Percentiles rank a stretch among this genome's conserved stretches.
phyloP scores from a whole-genome alignment of 148 eudicot species.

The Oxyria digyna region DNA sequence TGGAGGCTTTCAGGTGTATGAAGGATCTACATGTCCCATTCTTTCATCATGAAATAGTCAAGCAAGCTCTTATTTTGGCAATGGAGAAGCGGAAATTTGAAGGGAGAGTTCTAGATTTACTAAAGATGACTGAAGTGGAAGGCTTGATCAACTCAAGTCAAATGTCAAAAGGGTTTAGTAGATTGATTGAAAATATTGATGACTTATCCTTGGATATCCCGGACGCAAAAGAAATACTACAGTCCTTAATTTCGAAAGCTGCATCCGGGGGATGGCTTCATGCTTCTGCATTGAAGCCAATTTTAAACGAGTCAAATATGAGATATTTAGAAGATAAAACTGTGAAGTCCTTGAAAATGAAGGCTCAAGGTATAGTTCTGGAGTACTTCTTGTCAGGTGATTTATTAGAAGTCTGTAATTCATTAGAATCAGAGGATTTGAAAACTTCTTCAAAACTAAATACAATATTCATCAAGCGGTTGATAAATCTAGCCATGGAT shows the following conservation, averaged over 20 bases:
- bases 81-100: constrained; percentile 39
- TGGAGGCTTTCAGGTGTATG: constrained; percentile 48
- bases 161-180: constrained; percentile 39
- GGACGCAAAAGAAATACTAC: constrained; percentile 28
- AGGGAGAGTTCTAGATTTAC: constrained; percentile 21
- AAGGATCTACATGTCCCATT: constrained; percentile 46
- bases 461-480: constrained; percentile 38
- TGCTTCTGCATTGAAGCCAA: constrained; percentile 30
- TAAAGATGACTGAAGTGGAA: constrained; percentile 36
- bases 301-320: constrained; percentile 15
- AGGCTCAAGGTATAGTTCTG: constrained; percentile 31
- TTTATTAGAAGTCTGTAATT: constrained; percentile 28
- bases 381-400: constrained; percentile 49
- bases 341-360: constrained; percentile 28
- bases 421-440: constrained; percentile 26
- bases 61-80: constrained; percentile 35
- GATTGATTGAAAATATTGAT: constrained; percentile 35
- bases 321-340: constrained; percentile 17
- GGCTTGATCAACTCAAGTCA: constrained; percentile 54
- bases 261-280: constrained; percentile 51
- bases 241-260: constrained; percentile 35
- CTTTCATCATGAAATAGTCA: constrained; percentile 50
- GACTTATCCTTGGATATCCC: constrained; percentile 53
- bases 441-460: constrained; percentile 29
- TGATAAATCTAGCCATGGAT: constrained; percentile 48